These are phyloP conservation scores for Vairimorpha ceranae DNA, from an alignment of 371 early-diverging fungal genomes.

Conservation along the genomic window DNA sequence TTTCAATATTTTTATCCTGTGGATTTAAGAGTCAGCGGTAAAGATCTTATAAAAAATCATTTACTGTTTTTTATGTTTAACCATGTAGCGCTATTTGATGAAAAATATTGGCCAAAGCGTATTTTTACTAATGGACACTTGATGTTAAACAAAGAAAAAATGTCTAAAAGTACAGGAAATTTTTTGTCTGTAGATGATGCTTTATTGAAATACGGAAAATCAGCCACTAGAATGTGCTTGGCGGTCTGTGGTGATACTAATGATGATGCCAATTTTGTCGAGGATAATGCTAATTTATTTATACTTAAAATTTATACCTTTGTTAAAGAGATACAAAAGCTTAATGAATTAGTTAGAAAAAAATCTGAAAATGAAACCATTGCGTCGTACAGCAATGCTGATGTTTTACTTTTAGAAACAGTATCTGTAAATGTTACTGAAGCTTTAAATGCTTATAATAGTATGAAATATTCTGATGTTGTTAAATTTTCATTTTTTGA, in stretches of 20 bases:
- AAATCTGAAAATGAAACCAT: background rate
- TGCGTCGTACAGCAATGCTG: background rate
- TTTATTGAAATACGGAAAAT: constrained; percentile 81
- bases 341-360: constrained; percentile 62
- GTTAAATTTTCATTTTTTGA: constrained; percentile 86
- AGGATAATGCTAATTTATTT: constrained; percentile 85
- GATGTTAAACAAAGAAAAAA: constrained; percentile 89
- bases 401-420: constrained; percentile 34
- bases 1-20: constrained; percentile 95
- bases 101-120: constrained; percentile 79
- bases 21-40: constrained; percentile 91
- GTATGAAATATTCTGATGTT: constrained; percentile 81
- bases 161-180: constrained; percentile 99
- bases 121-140: constrained; percentile 94
- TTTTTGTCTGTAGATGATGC: constrained; percentile 82
- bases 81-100: constrained; percentile 91
- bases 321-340: constrained; percentile 73
- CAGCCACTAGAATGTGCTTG: constrained; percentile 86
- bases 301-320: constrained; percentile 83
- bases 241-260: constrained; percentile 86
- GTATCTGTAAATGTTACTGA: constrained; percentile 55
- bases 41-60: constrained; percentile 96
- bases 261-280: constrained; percentile 98
- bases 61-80: constrained; percentile 94
- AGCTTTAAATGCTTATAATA: constrained; percentile 71